Conservation (phyloP, 768 basidiomycete genomes). For the Russula vinacea region DNA sequence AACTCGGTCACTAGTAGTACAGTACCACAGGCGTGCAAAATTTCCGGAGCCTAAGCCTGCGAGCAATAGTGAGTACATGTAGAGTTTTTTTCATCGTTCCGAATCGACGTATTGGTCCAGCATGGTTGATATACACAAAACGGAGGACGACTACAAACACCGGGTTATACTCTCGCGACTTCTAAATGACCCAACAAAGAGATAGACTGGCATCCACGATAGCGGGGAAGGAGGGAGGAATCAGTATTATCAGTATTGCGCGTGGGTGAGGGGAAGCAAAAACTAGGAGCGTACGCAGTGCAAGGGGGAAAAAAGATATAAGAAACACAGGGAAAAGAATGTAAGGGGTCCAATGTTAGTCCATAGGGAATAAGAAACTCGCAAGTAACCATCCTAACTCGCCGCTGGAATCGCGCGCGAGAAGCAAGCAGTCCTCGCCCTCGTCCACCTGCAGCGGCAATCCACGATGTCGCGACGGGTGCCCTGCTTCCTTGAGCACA, state of each 20-base stretch:
- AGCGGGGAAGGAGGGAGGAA: neutral
- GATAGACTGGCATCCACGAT: neutral
- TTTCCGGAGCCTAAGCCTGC: too few species aligned
- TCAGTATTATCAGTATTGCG: conserved; percentile 13
- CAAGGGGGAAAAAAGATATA: neutral
- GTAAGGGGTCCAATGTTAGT: conserved; percentile 32
- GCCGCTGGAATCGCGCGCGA: conserved; percentile 56
- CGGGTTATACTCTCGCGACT: neutral
- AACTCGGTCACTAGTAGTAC: too few species aligned
- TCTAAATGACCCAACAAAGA: neutral
- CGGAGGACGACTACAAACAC: neutral
- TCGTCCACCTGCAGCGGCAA: conserved; percentile 79
- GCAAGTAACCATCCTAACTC: conserved; percentile 78
- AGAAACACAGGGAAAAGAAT: neutral
- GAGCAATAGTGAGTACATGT: neutral
- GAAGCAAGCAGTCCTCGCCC: conserved; percentile 68
- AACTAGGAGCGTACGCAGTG: neutral
- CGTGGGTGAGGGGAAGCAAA: neutral
- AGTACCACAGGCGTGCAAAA: too few species aligned
- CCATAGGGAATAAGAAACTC: conserved; percentile 70
- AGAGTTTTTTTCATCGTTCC: neutral
- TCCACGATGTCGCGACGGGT: conserved; percentile 69
- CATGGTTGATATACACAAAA: neutral
- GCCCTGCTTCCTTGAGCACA: conserved; percentile 72
- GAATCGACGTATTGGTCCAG: neutral